Conservation (phyloP, 768 basidiomycete species). For the Solioccasus polychromus region DNA sequence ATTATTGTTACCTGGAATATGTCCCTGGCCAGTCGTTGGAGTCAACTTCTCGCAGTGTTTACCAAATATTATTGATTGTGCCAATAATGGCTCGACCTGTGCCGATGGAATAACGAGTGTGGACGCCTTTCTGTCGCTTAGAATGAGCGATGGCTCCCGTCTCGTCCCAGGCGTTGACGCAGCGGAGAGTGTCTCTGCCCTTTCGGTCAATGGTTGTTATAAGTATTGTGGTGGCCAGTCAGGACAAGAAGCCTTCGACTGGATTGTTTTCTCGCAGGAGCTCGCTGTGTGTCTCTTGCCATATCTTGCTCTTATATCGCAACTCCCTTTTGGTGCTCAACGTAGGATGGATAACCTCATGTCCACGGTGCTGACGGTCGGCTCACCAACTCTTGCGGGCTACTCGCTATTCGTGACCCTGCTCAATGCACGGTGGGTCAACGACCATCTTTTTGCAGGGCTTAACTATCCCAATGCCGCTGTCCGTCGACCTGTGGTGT, state of each 20-base stretch:
- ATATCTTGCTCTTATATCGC: conserved; percentile 48
- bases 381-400: conserved; percentile 43
- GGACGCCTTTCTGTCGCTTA: conserved; percentile 13
- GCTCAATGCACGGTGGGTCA: conserved; percentile 43
- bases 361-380: conserved; percentile 42
- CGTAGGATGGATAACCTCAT: conserved; percentile 41
- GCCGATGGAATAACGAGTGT: neutral
- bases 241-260: conserved; percentile 16
- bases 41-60: conserved; percentile 16
- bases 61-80: neutral
- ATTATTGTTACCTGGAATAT: neutral
- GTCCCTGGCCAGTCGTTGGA: neutral
- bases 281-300: conserved; percentile 47
- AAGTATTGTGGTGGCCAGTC: conserved; percentile 10
- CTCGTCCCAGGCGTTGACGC: too few relatives aligned
- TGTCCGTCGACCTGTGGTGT: conserved; percentile 24
- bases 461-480: conserved; percentile 23
- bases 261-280: conserved; percentile 30
- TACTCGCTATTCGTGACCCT: conserved; percentile 45
- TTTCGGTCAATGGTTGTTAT: conserved; percentile 9
- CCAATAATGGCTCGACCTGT: too few relatives aligned
- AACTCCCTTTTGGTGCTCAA: conserved; percentile 46
- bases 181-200: conserved; percentile 1
- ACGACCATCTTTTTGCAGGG: conserved; percentile 28
- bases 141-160: conserved; percentile 5